Conservation (phyloP, 805 yeast species). For the Starmera caribaea region DNA sequence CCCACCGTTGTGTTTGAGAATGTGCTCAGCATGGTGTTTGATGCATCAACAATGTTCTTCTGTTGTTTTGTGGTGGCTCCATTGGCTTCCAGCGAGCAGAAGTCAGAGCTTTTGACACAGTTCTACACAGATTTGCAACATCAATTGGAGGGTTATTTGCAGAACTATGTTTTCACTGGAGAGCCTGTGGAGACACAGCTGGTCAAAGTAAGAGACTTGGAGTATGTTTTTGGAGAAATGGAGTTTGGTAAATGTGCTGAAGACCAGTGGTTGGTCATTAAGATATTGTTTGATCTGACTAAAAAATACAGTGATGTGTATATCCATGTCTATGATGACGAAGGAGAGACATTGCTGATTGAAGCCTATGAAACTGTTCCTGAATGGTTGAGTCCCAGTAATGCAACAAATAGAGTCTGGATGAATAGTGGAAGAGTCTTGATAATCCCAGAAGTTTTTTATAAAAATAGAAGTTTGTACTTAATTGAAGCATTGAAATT, state of each 20-base stretch:
- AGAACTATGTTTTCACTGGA: slow-evolving; percentile 33
- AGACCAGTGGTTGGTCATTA: slow-evolving; percentile 37
- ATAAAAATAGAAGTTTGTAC: slow-evolving; percentile 23
- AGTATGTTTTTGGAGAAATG: slow-evolving; percentile 26
- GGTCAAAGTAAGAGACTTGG: slow-evolving; percentile 1
- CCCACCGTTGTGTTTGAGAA: too few species aligned
- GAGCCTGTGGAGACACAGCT: slow-evolving; percentile 9
- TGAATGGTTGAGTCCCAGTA: slow-evolving; percentile 35
- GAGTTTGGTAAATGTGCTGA: slow-evolving; percentile 31
- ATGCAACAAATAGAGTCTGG: slow-evolving; percentile 45
- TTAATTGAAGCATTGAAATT: slow-evolving; percentile 31
- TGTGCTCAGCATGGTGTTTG: too few species aligned
- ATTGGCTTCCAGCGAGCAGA: slow-evolving; percentile 13
- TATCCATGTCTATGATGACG: slow-evolving; percentile 39
- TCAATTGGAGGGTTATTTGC: slow-evolving; percentile 26
- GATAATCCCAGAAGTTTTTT: slow-evolving; percentile 30
- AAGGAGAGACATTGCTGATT: slow-evolving; percentile 45
- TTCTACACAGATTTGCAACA: slow-evolving; percentile 13
- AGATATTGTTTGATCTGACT: slow-evolving; percentile 30
- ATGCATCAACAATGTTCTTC: slow-evolving; percentile 11
- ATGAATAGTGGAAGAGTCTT: slow-evolving; percentile 30
- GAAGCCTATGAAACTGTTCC: slow-evolving; percentile 40
- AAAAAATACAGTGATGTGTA: slow-evolving; percentile 25
- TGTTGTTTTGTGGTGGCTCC: slow-evolving; percentile 23
- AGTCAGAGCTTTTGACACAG: slow-evolving; percentile 5